Conservation (phyloP, 1,139 yeast genomes). For the Debaryomyces sp. region DNA sequence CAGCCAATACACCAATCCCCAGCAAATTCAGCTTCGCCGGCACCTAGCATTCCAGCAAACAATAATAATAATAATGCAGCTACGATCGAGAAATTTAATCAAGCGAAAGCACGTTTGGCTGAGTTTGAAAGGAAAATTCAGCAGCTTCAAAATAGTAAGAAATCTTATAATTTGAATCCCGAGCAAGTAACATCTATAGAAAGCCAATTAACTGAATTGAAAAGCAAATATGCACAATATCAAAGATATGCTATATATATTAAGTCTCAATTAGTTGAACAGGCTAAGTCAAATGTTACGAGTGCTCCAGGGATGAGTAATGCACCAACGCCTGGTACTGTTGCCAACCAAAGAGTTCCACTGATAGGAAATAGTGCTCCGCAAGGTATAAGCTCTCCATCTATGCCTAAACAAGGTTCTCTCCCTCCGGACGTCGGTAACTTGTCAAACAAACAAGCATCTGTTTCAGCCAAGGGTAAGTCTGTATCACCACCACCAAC, state of each 20-base stretch:
- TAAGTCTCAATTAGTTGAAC: slow-evolving; percentile 41
- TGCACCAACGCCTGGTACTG: slow-evolving; percentile 5
- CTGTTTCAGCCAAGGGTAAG: slow-evolving; percentile 8
- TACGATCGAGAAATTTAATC: slow-evolving; percentile 45
- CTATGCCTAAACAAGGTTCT: slow-evolving; percentile 5
- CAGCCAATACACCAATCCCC: slow-evolving; percentile 10
- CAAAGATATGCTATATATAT: slow-evolving; percentile 44
- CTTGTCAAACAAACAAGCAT: slow-evolving; percentile 3
- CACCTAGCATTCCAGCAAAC: slow-evolving; percentile 4
- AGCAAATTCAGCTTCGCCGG: slow-evolving; percentile 19
- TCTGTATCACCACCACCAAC: slow-evolving; percentile 13
- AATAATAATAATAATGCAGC: slow-evolving; percentile 26
- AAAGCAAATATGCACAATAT: slow-evolving; percentile 37
- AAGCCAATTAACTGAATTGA: slow-evolving; percentile 37
- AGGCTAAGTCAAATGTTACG: slow-evolving; percentile 24
- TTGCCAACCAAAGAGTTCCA: slow-evolving; percentile 4
- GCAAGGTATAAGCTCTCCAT: slow-evolving; percentile 2
- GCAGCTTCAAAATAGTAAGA: slow-evolving; percentile 28
- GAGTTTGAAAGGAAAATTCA: slow-evolving; percentile 48
- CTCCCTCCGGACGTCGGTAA: slow-evolving; percentile 6
- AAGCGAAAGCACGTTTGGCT: slow-evolving; percentile 38
- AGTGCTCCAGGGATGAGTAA: slow-evolving; percentile 6
- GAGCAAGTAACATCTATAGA: slow-evolving; percentile 40
- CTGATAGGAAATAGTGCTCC: not conserved
- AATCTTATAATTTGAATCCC: slow-evolving; percentile 25